Percentiles rank a stretch among this genome's conserved stretches.
Conservation (phyloP, 805 yeast species). For the Metschnikowia similis region DNA sequence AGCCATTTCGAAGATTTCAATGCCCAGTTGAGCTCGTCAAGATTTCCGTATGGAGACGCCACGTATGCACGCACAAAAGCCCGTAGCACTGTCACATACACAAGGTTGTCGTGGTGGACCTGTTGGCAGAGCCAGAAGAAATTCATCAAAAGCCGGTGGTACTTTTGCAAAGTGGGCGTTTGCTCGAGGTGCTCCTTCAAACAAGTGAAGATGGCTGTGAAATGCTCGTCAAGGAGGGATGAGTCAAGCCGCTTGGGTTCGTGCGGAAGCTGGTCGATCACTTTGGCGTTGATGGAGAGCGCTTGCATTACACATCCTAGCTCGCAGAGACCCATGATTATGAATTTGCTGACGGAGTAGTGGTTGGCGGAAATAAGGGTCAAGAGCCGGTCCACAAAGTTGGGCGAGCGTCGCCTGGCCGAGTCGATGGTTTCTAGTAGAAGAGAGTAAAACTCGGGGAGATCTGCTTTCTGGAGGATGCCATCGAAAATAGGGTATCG, state of each 20-base stretch:
- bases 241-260: background rate
- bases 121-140: slow-evolving; percentile 3
- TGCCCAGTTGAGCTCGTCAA: background rate
- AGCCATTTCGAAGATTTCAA: background rate
- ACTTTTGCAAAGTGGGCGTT: background rate
- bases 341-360: slow-evolving; percentile 22
- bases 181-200: slow-evolving; percentile 1
- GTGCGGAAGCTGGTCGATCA: slow-evolving; percentile 13
- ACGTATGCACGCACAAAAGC: slow-evolving; percentile 9
- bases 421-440: slow-evolving; percentile 15
- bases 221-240: slow-evolving; percentile 7
- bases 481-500: slow-evolving; percentile 24
- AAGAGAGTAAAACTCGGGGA: slow-evolving; percentile 28
- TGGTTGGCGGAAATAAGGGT: slow-evolving; percentile 22
- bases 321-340: slow-evolving; percentile 26
- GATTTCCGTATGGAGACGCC: slow-evolving; percentile 7
- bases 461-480: slow-evolving; percentile 22
- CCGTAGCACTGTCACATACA: slow-evolving; percentile 5
- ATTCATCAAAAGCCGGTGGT: slow-evolving; percentile 4
- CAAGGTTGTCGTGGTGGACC: background rate
- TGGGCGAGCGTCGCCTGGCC: slow-evolving; percentile 2
- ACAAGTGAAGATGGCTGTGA: slow-evolving; percentile 6
- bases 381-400: slow-evolving; percentile 18
- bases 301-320: slow-evolving; percentile 25
- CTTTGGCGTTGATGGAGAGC: slow-evolving; percentile 19